Conservation (phyloP, 2,329 filamentous ascomycete species). For the Tolypocladium cylindrosporum region DNA sequence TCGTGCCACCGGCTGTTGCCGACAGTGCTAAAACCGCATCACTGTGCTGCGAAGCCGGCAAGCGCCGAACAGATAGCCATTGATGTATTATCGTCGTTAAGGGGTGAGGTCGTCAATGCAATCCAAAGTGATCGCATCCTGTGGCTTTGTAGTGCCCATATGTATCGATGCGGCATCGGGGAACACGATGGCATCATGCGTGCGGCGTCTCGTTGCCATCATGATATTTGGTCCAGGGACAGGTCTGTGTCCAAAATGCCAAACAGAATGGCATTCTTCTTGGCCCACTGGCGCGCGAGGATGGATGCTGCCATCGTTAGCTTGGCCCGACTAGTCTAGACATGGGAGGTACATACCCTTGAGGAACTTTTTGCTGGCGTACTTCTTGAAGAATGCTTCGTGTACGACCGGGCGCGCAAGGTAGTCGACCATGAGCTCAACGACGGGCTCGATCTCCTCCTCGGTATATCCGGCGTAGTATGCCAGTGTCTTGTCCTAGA, state of each 20-base stretch:
- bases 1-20: background rate
- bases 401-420: constrained; percentile 82
- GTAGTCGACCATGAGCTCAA: constrained; percentile 94
- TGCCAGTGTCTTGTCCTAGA: constrained; percentile 68
- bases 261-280: constrained; percentile 57
- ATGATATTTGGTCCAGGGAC: constrained; percentile 37
- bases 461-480: constrained; percentile 93
- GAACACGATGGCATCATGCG: constrained; percentile 1
- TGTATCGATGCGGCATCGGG: constrained; percentile 4
- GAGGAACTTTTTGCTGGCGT: constrained; percentile 97
- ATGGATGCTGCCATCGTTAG: constrained; percentile 59
- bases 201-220: constrained; percentile 10
- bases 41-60: background rate
- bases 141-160: constrained; percentile 1
- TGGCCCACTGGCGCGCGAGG: constrained; percentile 85
- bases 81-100: constrained; percentile 25
- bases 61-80: constrained; percentile 9
- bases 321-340: constrained; percentile 7
- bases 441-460: constrained; percentile 84
- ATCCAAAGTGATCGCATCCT: constrained; percentile 22
- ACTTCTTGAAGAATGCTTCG: constrained; percentile 99
- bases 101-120: constrained; percentile 13
- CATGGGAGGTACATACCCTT: constrained; percentile 60
- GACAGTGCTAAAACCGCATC: background rate
- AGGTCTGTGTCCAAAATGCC: constrained; percentile 41